Conservation (phyloP, 306 rosid species). For the Trichosanthes cucumerina region DNA sequence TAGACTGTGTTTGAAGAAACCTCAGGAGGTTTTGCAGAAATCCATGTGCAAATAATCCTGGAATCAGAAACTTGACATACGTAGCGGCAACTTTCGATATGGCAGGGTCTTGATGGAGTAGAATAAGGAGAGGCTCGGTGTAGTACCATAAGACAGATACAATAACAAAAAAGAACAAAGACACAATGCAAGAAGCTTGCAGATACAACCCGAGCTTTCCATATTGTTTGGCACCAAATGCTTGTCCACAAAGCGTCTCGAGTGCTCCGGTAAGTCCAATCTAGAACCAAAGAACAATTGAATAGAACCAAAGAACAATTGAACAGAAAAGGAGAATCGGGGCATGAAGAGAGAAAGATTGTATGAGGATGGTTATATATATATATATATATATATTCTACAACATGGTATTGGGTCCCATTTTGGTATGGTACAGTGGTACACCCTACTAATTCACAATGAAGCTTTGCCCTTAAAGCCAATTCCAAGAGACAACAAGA, state of each 20-base stretch:
- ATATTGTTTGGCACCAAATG: constrained; percentile 54
- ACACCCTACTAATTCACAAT: not conserved
- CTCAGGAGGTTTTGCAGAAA: constrained; percentile 61
- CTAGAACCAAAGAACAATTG: constrained; percentile 19
- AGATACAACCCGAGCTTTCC: constrained; percentile 57
- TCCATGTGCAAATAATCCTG: constrained; percentile 55
- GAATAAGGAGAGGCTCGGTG: constrained; percentile 41
- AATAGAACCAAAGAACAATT: not conserved
- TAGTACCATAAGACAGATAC: constrained; percentile 46
- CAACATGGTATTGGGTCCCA: not conserved
- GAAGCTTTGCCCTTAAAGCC: not conserved
- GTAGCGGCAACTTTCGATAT: constrained; percentile 43
- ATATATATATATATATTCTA: not conserved
- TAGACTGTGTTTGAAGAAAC: constrained; percentile 68
- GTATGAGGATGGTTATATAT: not conserved
- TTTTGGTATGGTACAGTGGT: not conserved
- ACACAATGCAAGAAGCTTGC: constrained; percentile 64
- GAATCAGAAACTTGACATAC: constrained; percentile 49
- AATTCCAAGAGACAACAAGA: too few species aligned
- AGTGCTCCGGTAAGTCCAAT: constrained; percentile 76
- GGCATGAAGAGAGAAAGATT: not conserved
- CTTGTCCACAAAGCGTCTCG: constrained; percentile 83
- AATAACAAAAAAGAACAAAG: constrained; percentile 33
- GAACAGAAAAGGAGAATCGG: not conserved
- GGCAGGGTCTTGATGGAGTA: constrained; percentile 51